Evolutionary conservation across 805 yeast species (phyloP), one percentile per base, ranked within the genome.

Genomic region (Tetrapisispora nanseiensis): DNA sequence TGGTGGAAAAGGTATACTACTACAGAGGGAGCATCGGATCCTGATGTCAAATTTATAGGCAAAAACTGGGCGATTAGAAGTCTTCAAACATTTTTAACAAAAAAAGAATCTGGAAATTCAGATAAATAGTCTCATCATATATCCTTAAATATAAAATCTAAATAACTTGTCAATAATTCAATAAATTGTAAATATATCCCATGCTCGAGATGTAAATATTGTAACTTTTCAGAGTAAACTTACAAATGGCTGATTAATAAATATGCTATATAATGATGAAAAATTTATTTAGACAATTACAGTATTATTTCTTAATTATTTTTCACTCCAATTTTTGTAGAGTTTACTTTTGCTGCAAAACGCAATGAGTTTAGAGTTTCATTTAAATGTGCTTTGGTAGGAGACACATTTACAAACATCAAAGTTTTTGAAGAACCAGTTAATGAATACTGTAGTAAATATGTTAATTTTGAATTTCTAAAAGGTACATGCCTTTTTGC

Each of bases 391-490:
- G 62, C 62, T 10, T 57, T 58, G 39, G 73, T 64, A 3, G 95
- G 87, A 1, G 95, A 82, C 1, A 89, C 71, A 52, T 86, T 89
- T 13, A 87, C 96, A 69, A 90, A 82, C 95, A 90, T 87, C 45
- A 90, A 68, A 0, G 96, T 86, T 61, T 90, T 92, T 2, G 95
- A 84, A 43, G 76, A 74, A 0, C 95, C 96, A 6, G 82, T 78
- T 21, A 90, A 68, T 13, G 96, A 86, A 55, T 84, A 78, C 54
- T 87, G 92, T 45, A 90, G 67, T 12, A 89, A 66, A 56, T 85
- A 85, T 0, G 98, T 90, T 55, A 90, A 72, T 58, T 92, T 92
- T 8, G 96, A 86, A 62, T 92, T 97, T 56, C 98, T 69, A 65
- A 86, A 92, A 0, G 98, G 98, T 16, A 92, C 75, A 59, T 92